A percentile compares a stretch with the other conserved stretches of the same genome.
These are phyloP conservation scores for Phytopythium chamaehyphon DNA, from an alignment of 352 stramenopile genomes.

Conservation along the genomic window DNA sequence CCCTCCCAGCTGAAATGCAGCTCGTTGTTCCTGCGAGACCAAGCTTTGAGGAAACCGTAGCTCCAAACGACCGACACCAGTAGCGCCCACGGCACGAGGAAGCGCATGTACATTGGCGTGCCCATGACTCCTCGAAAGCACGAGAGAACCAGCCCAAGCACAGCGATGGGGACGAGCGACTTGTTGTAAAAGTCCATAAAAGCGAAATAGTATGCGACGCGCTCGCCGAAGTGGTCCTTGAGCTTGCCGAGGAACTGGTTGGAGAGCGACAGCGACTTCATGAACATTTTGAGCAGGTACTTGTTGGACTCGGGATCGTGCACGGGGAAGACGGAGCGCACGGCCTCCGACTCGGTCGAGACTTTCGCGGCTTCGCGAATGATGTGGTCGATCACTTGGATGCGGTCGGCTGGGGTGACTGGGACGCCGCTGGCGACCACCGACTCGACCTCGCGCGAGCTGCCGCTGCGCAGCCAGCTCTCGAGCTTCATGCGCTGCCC, in stretches of 20 bases:
- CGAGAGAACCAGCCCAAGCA: constrained; percentile 66
- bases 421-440: constrained; percentile 51
- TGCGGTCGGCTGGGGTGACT: constrained; percentile 68
- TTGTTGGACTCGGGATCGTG: constrained; percentile 69
- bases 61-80: constrained; percentile 79
- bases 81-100: constrained; percentile 66
- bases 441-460: constrained; percentile 65
- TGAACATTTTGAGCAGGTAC: constrained; percentile 70
- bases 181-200: constrained; percentile 89
- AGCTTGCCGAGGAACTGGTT: constrained; percentile 55
- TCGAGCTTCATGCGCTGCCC: constrained; percentile 61
- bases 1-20: constrained; percentile 73
- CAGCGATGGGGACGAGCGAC: constrained; percentile 64
- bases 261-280: constrained; percentile 68
- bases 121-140: constrained; percentile 57
- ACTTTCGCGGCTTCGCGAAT: constrained; percentile 71
- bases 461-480: constrained; percentile 72
- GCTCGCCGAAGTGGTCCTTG: constrained; percentile 78
- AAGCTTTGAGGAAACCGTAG: constrained; percentile 79
- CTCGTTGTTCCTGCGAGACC: constrained; percentile 69
- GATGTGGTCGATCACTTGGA: constrained; percentile 82
- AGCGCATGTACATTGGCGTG: constrained; percentile 78
- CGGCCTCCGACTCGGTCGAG: constrained; percentile 38
- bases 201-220: constrained; percentile 83
- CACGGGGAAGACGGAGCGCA: constrained; percentile 76